Evolutionary conservation across 305 asterid species (phyloP), one percentile per base, ranked within the genome.

Genomic region (Coffea humblotiana): DNA sequence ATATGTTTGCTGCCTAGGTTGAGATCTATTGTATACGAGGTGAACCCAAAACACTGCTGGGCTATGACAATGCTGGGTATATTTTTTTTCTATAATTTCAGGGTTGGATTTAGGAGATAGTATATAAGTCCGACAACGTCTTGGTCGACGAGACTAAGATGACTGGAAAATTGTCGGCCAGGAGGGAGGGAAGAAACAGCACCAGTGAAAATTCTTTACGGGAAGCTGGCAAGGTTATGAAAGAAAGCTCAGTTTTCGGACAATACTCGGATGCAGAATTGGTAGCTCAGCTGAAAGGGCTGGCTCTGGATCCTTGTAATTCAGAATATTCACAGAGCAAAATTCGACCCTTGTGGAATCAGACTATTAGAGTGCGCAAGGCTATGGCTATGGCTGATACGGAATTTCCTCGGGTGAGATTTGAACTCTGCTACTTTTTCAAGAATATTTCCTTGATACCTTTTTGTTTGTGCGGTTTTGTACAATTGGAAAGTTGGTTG

Each of bases 221-320:
- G 45, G 67, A 71, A 77, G 84, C 85, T 63, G 72, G 49, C 6
- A 82, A 83, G 76, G 78, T 74, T 77, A 82, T 56, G 71, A 82
- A 49, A n/a, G 68, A 64, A 52, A 85, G 85, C 21, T 88, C 87
- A 45, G 25, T 92, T 27, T 88, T 87, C 80, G 97, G 96, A 80
- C 88, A 77, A 81, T 85, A 84, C 78, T 83, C 94, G 25, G 89
- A 87, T 65, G 88, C 82, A 56, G 92, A 90, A 82, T 72, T 91
- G 92, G 75, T 93, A 66, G 77, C 86, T 84, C 83, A 76, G 85
- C 85, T 93, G 76, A 92, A 89, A 86, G 78, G 29, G 74, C 85
- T 93, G 60, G 94, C 98, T 58, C 8, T 85, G 72, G 90, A 91
- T 84, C 98, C 96, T 78, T 84, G 90, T 82, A 75, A 80, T 76